Evolutionary conservation across 2,329 filamentous ascomycete species (phyloP).

Genomic region (Fusarium zealandicum): DNA sequence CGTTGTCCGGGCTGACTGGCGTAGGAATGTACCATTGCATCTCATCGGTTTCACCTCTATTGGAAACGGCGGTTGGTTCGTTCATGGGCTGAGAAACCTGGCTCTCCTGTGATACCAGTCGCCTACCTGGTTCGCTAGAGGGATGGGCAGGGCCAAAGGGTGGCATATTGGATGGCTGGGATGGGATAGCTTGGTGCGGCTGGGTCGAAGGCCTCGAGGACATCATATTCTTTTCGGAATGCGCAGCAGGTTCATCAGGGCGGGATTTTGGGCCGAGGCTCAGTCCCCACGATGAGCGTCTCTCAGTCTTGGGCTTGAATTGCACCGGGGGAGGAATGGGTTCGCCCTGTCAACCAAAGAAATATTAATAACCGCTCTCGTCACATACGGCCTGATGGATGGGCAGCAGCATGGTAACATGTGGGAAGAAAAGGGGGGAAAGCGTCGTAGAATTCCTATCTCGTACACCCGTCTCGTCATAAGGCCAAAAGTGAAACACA

Average conservation of each 20-base stretch:
- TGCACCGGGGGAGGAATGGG: constrained; percentile 44
- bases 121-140: constrained; percentile 34
- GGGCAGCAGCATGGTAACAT: constrained; percentile 40
- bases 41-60: constrained; percentile 29
- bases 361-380: constrained; percentile 48
- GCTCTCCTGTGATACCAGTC: constrained; percentile 31
- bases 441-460: constrained; percentile 53
- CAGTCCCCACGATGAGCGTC: constrained; percentile 56
- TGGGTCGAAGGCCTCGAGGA: constrained; percentile 26
- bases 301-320: constrained; percentile 49
- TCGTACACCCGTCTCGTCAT: constrained; percentile 49
- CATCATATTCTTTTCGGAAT: constrained; percentile 32
- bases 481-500: constrained; percentile 44
- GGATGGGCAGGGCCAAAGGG: constrained; percentile 31
- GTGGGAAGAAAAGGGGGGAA: constrained; percentile 40
- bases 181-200: constrained; percentile 32
- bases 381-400: constrained; percentile 40
- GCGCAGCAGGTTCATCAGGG: constrained; percentile 35
- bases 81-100: constrained; percentile 16
- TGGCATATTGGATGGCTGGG: constrained; percentile 33
- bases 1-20: constrained; percentile 24
- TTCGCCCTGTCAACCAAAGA: constrained; percentile 49
- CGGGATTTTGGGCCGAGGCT: constrained; percentile 46
- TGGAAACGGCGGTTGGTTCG: constrained; percentile 13
- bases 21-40: constrained; percentile 35